Evolutionary conservation across 768 basidiomycete genomes (phyloP).

Genomic region (Panaeolus papilionaceus): DNA sequence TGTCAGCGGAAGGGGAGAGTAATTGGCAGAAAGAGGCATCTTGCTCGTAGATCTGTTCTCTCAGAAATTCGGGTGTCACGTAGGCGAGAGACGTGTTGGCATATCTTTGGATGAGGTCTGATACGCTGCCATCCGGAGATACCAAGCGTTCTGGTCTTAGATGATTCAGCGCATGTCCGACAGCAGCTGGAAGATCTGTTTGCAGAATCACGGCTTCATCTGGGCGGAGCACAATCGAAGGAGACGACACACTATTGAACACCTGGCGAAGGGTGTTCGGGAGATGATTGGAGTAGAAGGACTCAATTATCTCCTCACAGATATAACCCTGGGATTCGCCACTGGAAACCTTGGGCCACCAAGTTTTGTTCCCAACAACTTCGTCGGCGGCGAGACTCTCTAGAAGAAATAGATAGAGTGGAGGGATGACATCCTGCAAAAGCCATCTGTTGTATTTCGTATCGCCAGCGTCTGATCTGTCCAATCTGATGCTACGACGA

Average conservation of each 20-base stretch:
- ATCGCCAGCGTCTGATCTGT: slow-evolving; percentile 39
- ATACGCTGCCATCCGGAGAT: neutral
- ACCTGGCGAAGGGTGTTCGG: slow-evolving; percentile 29
- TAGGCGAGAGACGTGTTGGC: neutral
- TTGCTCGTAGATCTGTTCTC: slow-evolving; percentile 27
- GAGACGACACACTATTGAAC: slow-evolving; percentile 32
- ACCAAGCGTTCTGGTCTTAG: slow-evolving; percentile 29
- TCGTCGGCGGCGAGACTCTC: slow-evolving; percentile 28
- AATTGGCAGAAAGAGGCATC: neutral
- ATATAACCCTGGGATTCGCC: slow-evolving; percentile 27
- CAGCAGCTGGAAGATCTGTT: slow-evolving; percentile 25
- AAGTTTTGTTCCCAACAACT: slow-evolving; percentile 31
- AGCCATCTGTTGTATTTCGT: slow-evolving; percentile 52
- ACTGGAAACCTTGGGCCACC: slow-evolving; percentile 39
- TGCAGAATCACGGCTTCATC: slow-evolving; percentile 30
- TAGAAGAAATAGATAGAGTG: slow-evolving; percentile 45
- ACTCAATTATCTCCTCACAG: slow-evolving; percentile 28
- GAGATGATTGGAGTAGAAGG: slow-evolving; percentile 38
- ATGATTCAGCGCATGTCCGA: slow-evolving; percentile 30
- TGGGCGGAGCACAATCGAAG: slow-evolving; percentile 22
- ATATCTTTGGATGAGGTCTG: neutral
- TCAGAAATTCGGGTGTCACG: slow-evolving; percentile 36
- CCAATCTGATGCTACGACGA: slow-evolving; percentile 48
- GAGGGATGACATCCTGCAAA: slow-evolving; percentile 40
- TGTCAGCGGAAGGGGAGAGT: neutral